phyloP scores from a whole-genome alignment of 2,329 filamentous ascomycete genomes.

The Claviceps digitariae region DNA sequence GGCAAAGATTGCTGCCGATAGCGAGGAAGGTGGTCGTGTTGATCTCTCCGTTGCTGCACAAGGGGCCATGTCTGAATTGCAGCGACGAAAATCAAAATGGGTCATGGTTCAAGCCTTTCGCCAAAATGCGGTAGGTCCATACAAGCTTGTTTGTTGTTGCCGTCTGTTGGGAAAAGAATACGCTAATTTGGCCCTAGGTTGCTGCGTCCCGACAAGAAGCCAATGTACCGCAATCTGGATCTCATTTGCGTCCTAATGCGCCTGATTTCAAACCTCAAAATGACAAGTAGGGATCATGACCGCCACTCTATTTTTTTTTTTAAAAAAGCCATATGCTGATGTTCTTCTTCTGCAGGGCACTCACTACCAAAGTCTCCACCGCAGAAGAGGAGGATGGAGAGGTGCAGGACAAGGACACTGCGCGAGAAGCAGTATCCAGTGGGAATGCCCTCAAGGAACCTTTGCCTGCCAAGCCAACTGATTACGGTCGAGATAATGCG shows the following conservation, averaged over 20 bases:
- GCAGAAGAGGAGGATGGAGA: conserved; percentile 59
- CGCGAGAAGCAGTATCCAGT: neutral
- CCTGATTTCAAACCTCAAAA: conserved; percentile 48
- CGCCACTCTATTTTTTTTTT: neutral
- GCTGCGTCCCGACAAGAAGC: conserved; percentile 15
- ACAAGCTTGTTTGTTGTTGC: neutral
- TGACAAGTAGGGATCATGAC: conserved; percentile 20
- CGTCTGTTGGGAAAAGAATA: neutral
- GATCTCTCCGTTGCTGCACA: conserved; percentile 63
- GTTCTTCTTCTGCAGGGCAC: conserved; percentile 9
- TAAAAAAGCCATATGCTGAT: conserved; percentile 6
- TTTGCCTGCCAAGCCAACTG: conserved; percentile 19
- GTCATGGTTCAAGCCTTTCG: conserved; percentile 63
- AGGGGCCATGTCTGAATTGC: conserved; percentile 56
- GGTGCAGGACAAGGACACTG: conserved; percentile 41
- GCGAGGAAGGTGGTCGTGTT: conserved; percentile 47
- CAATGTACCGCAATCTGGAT: conserved; percentile 13
- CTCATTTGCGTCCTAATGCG: conserved; percentile 44
- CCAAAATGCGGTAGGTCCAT: conserved; percentile 40
- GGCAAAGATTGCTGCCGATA: conserved; percentile 31
- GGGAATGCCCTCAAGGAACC: conserved; percentile 17
- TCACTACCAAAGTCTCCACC: conserved; percentile 9
- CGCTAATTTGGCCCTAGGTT: conserved; percentile 11
- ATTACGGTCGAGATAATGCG: conserved; percentile 13
- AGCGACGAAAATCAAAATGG: conserved; percentile 54